These are phyloP conservation scores for Citrus australasica DNA, from an alignment of 345 rosid genomes.

Conservation along the genomic window DNA sequence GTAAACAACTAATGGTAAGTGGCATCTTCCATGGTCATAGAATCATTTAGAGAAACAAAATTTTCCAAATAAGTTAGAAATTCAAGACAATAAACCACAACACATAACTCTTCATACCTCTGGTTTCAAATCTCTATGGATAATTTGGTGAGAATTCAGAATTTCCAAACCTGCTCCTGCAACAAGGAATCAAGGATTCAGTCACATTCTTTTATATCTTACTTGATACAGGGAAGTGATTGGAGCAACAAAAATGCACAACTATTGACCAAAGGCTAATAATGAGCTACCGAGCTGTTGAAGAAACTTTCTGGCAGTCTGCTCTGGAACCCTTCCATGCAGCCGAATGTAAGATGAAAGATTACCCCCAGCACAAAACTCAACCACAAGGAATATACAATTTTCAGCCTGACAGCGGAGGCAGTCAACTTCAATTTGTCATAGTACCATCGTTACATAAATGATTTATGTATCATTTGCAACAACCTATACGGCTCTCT, in stretches of 20 bases:
- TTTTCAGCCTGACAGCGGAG: constrained; percentile 35
- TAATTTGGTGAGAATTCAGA: constrained; percentile 43
- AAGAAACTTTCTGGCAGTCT: constrained; percentile 48
- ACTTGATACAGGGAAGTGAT: not conserved
- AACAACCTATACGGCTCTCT: not conserved
- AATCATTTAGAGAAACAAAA: not conserved
- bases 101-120: constrained; percentile 32
- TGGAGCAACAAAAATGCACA: not conserved
- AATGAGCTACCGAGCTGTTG: constrained; percentile 50
- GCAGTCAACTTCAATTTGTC: not conserved
- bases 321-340: constrained; percentile 51
- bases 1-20: not conserved
- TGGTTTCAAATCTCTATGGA: constrained; percentile 69
- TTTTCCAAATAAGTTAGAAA: not conserved
- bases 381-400: constrained; percentile 44
- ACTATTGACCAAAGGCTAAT: not conserved
- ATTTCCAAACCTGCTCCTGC: constrained; percentile 64
- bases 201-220: not conserved
- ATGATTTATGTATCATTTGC: not conserved
- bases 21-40: not conserved
- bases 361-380: constrained; percentile 60
- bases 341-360: constrained; percentile 45
- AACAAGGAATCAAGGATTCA: constrained; percentile 2
- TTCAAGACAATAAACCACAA: not conserved
- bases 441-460: not conserved